Conservation (phyloP, 352 stramenopile species). For the Phytopythium helicoides region DNA sequence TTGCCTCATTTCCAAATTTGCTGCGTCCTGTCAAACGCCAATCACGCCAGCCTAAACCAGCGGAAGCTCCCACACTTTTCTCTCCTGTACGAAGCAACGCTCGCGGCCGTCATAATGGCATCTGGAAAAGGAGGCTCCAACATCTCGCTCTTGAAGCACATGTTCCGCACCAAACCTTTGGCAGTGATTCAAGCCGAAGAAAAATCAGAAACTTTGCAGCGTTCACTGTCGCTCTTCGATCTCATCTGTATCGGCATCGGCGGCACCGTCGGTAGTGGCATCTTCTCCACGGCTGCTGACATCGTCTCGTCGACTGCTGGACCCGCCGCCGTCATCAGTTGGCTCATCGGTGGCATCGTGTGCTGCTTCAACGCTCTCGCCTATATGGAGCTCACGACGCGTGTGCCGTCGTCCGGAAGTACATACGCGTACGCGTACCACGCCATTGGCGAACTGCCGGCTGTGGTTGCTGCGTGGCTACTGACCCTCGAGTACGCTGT, state of each 20-base stretch:
- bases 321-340: no score
- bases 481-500: constrained; percentile 91
- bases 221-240: constrained; percentile 76
- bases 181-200: constrained; percentile 60
- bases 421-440: constrained; percentile 92
- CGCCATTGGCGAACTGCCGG: constrained; percentile 87
- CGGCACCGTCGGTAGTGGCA: constrained; percentile 84
- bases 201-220: constrained; percentile 34
- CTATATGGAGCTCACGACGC: constrained; percentile 83
- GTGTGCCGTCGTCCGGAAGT: constrained; percentile 82
- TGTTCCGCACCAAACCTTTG: constrained; percentile 59
- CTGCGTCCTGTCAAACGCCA: no score
- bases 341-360: no score
- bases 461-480: constrained; percentile 78
- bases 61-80: no score
- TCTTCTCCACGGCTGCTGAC: constrained; percentile 75
- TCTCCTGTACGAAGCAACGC: no score
- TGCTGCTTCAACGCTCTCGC: constrained; percentile 69
- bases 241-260: constrained; percentile 86
- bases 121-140: no score
- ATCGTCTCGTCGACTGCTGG: constrained; percentile 72
- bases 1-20: no score
- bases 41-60: no score
- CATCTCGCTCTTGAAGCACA: constrained; percentile 23
- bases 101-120: no score